phyloP scores from a whole-genome alignment of 1,284 basidiomycete species.

The Omphalotus olearius region DNA sequence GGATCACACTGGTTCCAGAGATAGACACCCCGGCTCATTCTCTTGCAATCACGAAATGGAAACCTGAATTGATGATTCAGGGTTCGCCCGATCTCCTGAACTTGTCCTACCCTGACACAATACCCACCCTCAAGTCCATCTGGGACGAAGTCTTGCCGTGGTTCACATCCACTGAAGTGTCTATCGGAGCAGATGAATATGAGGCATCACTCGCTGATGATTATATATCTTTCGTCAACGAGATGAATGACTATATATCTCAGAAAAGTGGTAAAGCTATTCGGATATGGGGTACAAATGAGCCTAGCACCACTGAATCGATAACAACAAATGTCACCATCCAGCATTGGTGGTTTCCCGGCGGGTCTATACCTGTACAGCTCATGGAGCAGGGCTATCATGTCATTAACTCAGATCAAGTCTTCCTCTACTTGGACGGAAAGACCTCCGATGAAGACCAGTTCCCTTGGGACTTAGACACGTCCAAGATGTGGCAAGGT shows the following conservation, averaged over 20 bases:
- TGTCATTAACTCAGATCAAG: constrained; percentile 32
- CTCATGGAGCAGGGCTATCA: constrained; percentile 29
- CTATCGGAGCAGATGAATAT: constrained; percentile 38
- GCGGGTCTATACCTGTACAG: constrained; percentile 27
- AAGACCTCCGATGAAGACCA: constrained; percentile 28
- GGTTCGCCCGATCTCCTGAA: constrained; percentile 29
- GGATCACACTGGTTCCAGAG: constrained; percentile 31
- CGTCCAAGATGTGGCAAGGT: constrained; percentile 27
- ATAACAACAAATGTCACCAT: constrained; percentile 32
- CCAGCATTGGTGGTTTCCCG: constrained; percentile 35
- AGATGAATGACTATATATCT: constrained; percentile 29
- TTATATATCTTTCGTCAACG: constrained; percentile 33
- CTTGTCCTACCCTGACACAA: constrained; percentile 30
- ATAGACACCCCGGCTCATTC: constrained; percentile 35
- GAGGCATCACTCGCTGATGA: constrained; percentile 26
- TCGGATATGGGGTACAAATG: constrained; percentile 31
- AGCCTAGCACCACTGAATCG: constrained; percentile 25
- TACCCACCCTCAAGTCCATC: constrained; percentile 30
- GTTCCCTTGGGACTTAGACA: constrained; percentile 28
- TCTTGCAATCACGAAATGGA: constrained; percentile 33
- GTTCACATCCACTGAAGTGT: constrained; percentile 32
- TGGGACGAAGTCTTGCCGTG: constrained; percentile 36
- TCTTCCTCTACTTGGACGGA: constrained; percentile 34
- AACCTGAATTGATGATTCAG: constrained; percentile 27
- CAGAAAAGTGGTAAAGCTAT: constrained; percentile 25